These are phyloP conservation scores for Calophaca sinica DNA, from an alignment of 306 rosid species.

Conservation along the genomic window DNA sequence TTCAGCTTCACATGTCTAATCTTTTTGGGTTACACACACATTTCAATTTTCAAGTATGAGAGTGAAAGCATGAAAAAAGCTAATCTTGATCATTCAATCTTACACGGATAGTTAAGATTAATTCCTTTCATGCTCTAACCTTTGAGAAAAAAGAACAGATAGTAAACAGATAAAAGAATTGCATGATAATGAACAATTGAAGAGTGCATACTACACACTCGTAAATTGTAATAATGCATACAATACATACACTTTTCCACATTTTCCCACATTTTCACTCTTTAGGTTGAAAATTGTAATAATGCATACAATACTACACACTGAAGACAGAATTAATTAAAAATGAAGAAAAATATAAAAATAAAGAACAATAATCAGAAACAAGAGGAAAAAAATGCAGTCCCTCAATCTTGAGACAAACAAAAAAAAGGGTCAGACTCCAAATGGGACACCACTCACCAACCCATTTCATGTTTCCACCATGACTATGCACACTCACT, in stretches of 20 bases:
- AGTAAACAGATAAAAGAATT: background rate
- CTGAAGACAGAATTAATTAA: background rate
- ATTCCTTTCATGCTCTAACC: background rate
- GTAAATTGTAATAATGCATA: background rate
- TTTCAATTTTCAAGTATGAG: no score
- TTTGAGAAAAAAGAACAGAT: background rate
- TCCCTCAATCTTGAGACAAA: conserved; percentile 5
- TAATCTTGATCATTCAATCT: background rate
- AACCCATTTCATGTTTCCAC: conserved; percentile 3
- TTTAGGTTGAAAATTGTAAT: background rate
- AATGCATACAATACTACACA: background rate
- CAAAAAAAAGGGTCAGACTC: background rate
- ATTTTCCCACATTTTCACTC: conserved; percentile 13
- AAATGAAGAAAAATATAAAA: background rate
- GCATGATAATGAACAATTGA: background rate
- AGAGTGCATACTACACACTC: background rate
- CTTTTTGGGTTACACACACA: no score
- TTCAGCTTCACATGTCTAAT: background rate
- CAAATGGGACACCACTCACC: background rate
- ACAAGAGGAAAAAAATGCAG: background rate
- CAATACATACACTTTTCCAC: background rate
- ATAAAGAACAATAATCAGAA: background rate
- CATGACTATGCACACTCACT: background rate
- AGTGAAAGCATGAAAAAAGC: background rate
- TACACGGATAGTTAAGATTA: background rate